Base-by-base conservation (phyloP, 2,329 filamentous ascomycete species). In the Epichloe brachyelytri region DNA sequence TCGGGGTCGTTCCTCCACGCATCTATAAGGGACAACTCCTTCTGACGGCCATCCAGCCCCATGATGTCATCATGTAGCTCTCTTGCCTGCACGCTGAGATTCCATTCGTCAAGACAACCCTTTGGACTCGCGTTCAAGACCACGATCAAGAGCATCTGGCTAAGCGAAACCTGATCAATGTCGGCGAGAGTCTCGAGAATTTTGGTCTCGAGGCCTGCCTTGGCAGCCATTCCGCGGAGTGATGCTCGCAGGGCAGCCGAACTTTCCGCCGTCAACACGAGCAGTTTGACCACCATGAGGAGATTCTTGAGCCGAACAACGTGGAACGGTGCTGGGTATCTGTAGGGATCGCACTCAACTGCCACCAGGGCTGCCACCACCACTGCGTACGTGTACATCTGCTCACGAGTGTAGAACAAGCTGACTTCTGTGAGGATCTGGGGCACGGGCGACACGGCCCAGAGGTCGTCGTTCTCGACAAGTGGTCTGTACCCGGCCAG, bases 111-210 rank as follows among this genome's bases (percentile, higher is more conserved):
- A 5, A 68, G 68, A 54, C 74, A 70, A 4, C 66, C 71, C 30
- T 62, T 56, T 0, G 69, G 69, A 1, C 65, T 69, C 44, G 71
- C 68, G 33, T 68, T 62, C 19, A 72, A 55, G 12, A 75, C 66
- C 57, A 82, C 68, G 38, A 71, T 64, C 50, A 80, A 64, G 14
- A 81, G 59, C 50, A 73, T 72, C 56, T 81, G 76, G 54, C 73
- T 75, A 47, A 79, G 63, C 10, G 72, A 74, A 3, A 77, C 69
- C 54, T 76, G 75, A 51, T 80, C 77, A 10, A 75, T 69, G 15
- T 68, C 66, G 4, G 61, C 59, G 17, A 79, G 57, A 0, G 60
- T 53, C 19, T 68, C 57, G 0, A 63, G 57, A 14, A 57, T 55
- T 47, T 58, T 52, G 43, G 57, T 44, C 19, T 60, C 58, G n/a